Percentiles rank a stretch among this genome's conserved stretches.
These are phyloP conservation scores for Verticillium tricorpus DNA, from an alignment of 2,329 filamentous ascomycete species.

Conservation along the genomic window DNA sequence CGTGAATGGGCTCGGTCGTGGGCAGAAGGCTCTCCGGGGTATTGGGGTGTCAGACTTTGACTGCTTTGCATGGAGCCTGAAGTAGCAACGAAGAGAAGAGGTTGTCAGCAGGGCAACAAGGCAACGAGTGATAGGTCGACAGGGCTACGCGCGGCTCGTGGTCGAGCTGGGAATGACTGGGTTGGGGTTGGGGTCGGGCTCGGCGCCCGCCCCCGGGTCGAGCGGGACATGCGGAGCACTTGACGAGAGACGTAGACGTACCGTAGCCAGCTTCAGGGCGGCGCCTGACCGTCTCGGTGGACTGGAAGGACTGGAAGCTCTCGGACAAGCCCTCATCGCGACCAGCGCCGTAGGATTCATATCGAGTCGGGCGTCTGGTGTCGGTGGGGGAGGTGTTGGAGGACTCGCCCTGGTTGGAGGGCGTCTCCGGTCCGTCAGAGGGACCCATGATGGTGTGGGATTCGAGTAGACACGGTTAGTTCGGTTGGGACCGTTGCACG, in stretches of 20 bases:
- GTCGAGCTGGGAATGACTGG: slow-evolving; percentile 19
- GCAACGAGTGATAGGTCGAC: not conserved
- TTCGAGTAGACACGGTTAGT: not conserved
- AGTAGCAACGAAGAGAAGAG: not conserved
- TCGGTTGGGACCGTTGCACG: not conserved
- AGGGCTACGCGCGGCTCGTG: not conserved
- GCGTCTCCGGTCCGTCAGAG: not conserved
- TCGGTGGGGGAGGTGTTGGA: slow-evolving; percentile 28
- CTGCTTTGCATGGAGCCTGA: slow-evolving; percentile 12
- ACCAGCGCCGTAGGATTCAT: slow-evolving; percentile 26
- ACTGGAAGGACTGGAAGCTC: slow-evolving; percentile 55
- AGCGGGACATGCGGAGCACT: not conserved
- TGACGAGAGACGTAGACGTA: slow-evolving; percentile 30
- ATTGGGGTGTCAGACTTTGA: slow-evolving; percentile 12
- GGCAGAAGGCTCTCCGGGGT: slow-evolving; percentile 29
- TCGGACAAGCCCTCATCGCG: slow-evolving; percentile 45
- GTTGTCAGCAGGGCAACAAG: not conserved
- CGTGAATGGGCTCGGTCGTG: slow-evolving; percentile 35
- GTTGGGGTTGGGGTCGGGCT: slow-evolving; percentile 21
- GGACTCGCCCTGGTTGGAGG: not conserved
- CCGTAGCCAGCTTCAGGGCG: slow-evolving; percentile 53
- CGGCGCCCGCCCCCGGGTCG: not conserved
- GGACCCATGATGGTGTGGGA: not conserved
- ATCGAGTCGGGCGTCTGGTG: slow-evolving; percentile 35
- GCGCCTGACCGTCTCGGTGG: slow-evolving; percentile 55